phyloP scores from a whole-genome alignment of 345 rosid genomes.

The Acer yangbiense region DNA sequence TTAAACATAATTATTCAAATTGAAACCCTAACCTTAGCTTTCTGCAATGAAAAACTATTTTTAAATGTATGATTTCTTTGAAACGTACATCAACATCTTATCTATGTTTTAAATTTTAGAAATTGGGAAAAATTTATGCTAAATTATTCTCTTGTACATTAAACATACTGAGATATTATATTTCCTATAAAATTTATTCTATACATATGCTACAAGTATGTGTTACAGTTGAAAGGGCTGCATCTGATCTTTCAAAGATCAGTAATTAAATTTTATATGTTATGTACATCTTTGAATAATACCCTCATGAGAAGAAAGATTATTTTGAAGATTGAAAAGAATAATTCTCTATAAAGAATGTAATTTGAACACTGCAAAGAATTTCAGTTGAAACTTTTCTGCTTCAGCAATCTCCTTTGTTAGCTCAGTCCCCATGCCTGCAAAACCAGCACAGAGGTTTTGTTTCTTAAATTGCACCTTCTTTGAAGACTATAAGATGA shows the following conservation, averaged over 20 bases:
- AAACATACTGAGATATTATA: neutral
- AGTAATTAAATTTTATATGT: neutral
- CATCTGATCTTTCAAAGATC: neutral
- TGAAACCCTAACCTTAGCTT: too few species aligned
- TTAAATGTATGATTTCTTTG: too few species aligned
- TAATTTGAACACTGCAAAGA: conserved; percentile 15
- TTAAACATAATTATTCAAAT: too few species aligned
- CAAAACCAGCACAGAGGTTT: conserved; percentile 6
- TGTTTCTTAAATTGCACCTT: too few species aligned
- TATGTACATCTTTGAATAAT: conserved; percentile 18
- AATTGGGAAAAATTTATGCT: too few species aligned
- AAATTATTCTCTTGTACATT: too few species aligned
- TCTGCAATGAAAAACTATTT: too few species aligned
- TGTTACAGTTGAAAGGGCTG: neutral
- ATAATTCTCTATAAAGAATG: neutral
- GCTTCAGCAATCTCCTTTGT: conserved; percentile 13
- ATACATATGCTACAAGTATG: neutral
- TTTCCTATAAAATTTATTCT: neutral
- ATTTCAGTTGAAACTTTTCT: neutral
- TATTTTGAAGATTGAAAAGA: conserved; percentile 14
- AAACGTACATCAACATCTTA: too few species aligned
- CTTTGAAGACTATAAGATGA: neutral
- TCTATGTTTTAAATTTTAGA: too few species aligned
- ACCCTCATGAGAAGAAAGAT: neutral
- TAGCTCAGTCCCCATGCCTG: conserved; percentile 74